These are phyloP conservation scores for Diaporthe nobilis DNA, from an alignment of 2,329 filamentous ascomycete genomes.

Conservation along the genomic window DNA sequence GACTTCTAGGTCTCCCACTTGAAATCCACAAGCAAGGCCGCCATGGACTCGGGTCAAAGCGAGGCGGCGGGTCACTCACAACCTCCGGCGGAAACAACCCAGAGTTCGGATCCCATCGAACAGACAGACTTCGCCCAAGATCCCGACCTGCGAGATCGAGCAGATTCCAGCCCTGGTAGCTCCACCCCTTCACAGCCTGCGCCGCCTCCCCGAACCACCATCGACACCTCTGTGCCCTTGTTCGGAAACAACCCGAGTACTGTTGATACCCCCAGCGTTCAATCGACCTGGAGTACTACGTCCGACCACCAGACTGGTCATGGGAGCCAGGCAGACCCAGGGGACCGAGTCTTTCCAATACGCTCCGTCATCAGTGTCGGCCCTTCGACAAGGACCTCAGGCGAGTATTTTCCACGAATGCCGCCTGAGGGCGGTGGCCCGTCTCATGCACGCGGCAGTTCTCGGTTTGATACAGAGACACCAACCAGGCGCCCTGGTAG, in stretches of 20 bases:
- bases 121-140: slow-evolving; percentile 14
- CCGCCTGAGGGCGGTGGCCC: slow-evolving; percentile 42
- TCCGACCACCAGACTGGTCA: slow-evolving; percentile 58
- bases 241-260: background rate
- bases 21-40: background rate
- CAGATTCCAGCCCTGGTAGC: slow-evolving; percentile 7
- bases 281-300: slow-evolving; percentile 58
- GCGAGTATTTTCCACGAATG: slow-evolving; percentile 55
- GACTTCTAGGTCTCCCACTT: slow-evolving; percentile 37
- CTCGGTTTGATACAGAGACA: slow-evolving; percentile 49
- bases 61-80: slow-evolving; percentile 15
- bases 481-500: slow-evolving; percentile 43
- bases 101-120: background rate
- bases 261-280: slow-evolving; percentile 42
- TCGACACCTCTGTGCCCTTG: slow-evolving; percentile 31
- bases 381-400: slow-evolving; percentile 59
- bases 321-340: slow-evolving; percentile 51
- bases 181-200: slow-evolving; percentile 27
- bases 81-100: background rate
- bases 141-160: background rate
- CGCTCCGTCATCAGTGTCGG: slow-evolving; percentile 83
- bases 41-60: slow-evolving; percentile 29
- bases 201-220: background rate
- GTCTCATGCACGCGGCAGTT: slow-evolving; percentile 46
- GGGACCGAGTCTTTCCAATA: slow-evolving; percentile 83